These are phyloP conservation scores for Yamadazyma phyllophila DNA, from an alignment of 805 yeast species.

Conservation along the genomic window DNA sequence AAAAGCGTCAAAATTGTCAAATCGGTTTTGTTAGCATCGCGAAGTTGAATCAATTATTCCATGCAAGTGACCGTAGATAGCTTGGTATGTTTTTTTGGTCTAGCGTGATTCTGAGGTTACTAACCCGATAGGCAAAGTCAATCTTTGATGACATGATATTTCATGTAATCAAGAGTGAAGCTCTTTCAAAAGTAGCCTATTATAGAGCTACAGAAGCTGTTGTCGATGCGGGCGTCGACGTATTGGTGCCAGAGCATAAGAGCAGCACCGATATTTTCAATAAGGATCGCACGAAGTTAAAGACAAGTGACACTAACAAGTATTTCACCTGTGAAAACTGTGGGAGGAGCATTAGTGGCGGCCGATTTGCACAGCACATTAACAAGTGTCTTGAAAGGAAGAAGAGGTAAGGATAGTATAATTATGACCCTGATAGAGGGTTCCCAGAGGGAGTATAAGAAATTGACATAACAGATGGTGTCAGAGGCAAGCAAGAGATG, in stretches of 20 bases:
- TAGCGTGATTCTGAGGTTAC: background rate
- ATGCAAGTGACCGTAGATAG: slow-evolving; percentile 12
- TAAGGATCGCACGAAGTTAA: slow-evolving; percentile 46
- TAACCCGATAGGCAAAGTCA: slow-evolving; percentile 35
- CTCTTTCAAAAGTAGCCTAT: slow-evolving; percentile 24
- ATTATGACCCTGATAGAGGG: too few species aligned
- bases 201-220: slow-evolving; percentile 20
- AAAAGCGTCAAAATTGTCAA: too few species aligned
- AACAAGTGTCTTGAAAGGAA: slow-evolving; percentile 86
- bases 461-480: too few species aligned
- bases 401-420: slow-evolving; percentile 17
- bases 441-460: too few species aligned
- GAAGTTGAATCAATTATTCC: background rate
- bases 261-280: slow-evolving; percentile 46
- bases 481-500: too few species aligned
- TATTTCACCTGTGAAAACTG: slow-evolving; percentile 83
- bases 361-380: slow-evolving; percentile 88
- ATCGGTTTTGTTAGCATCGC: background rate
- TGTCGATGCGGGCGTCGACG: slow-evolving; percentile 13
- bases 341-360: slow-evolving; percentile 82
- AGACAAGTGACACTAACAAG: slow-evolving; percentile 44
- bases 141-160: slow-evolving; percentile 33
- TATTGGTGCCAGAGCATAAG: slow-evolving; percentile 14
- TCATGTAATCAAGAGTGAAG: slow-evolving; percentile 31
- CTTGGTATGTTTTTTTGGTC: slow-evolving; percentile 13